These are phyloP conservation scores for Ophiostoma fasciatum DNA, from an alignment of 2,329 filamentous ascomycete genomes.

Conservation along the genomic window DNA sequence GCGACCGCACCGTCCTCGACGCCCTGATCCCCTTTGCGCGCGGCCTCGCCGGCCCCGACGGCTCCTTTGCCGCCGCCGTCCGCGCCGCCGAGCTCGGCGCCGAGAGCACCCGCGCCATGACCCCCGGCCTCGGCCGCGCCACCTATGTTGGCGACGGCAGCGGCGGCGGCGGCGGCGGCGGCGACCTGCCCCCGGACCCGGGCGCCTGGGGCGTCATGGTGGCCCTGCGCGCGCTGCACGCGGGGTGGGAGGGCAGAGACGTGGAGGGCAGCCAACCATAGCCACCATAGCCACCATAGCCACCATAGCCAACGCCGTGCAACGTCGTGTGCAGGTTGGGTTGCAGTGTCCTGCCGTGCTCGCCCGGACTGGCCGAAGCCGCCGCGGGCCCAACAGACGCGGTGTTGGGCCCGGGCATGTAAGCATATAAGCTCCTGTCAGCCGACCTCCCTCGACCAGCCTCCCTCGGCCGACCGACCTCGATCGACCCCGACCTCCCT, in stretches of 20 bases:
- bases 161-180: constrained; percentile 30
- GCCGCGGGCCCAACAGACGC: no score
- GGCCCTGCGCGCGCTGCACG: constrained; percentile 27
- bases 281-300: no score
- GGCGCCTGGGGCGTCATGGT: constrained; percentile 57
- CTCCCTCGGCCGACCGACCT: no score
- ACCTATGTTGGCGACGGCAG: constrained; percentile 47
- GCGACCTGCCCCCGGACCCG: constrained; percentile 47
- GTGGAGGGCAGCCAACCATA: no score
- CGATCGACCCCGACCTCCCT: no score
- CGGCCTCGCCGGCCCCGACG: constrained; percentile 27
- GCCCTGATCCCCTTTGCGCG: constrained; percentile 38
- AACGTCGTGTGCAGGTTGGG: no score
- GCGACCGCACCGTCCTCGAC: constrained; percentile 44
- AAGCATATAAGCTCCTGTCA: no score
- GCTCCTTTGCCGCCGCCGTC: constrained; percentile 39
- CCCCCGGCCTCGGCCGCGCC: constrained; percentile 49
- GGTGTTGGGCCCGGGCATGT: no score
- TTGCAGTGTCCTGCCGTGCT: no score
- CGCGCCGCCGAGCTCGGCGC: constrained; percentile 44
- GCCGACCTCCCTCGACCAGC: no score
- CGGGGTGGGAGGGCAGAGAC: constrained; percentile 7
- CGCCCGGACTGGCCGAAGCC: no score
- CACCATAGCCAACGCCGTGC: no score
- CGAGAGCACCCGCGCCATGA: constrained; percentile 48